These are phyloP conservation scores for Sequoia sempervirens DNA, from an alignment of 75 land plant species.

Conservation along the genomic window DNA sequence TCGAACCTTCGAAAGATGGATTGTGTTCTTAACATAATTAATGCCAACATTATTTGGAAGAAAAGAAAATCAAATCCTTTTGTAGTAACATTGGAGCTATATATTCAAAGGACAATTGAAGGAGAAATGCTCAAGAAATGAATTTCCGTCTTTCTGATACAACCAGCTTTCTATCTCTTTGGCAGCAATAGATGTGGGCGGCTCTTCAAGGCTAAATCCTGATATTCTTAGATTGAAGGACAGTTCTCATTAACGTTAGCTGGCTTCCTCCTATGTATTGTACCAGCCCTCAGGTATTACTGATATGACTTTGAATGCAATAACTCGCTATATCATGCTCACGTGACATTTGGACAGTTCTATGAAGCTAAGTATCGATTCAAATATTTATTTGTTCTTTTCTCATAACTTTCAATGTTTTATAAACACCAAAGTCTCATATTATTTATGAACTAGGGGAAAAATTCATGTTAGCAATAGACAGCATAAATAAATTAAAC, in stretches of 20 bases:
- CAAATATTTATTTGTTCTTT: neutral
- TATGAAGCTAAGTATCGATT: neutral
- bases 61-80: neutral
- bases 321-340: neutral
- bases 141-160: neutral
- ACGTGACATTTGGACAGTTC: neutral
- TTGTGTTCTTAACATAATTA: neutral
- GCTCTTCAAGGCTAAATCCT: neutral
- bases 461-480: no score
- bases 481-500: no score
- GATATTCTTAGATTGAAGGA: neutral
- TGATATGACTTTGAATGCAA: neutral
- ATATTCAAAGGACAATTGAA: neutral
- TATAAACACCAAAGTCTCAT: neutral
- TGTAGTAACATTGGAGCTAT: neutral
- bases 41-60: constrained; percentile 5
- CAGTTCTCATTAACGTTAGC: neutral
- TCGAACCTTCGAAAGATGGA: neutral
- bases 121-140: neutral
- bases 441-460: no score
- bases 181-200: neutral
- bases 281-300: neutral
- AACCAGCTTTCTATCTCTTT: neutral
- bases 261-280: neutral
- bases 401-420: neutral